Evolutionary conservation across 1,284 basidiomycete species (phyloP), one percentile per base, ranked within the genome.

Genomic region (Puccinia horiana): DNA sequence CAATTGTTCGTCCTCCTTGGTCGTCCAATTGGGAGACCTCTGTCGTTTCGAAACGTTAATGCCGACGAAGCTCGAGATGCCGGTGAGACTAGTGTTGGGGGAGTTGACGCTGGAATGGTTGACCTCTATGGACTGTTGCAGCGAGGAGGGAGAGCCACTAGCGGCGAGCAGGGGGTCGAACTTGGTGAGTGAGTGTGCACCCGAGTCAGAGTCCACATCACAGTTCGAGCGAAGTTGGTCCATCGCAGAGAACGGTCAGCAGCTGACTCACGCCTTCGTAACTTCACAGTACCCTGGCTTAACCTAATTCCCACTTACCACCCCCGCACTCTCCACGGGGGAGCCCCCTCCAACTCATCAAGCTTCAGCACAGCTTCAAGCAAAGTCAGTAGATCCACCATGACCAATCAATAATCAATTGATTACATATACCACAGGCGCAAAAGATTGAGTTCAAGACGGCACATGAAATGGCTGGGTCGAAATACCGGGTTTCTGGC

Each of bases 1-100:
- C 18, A 74, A 37, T 37, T 74, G 72, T 40, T 74, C 72, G 54
- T 74, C 72, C 72, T 74, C 72, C 72, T 74, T 74, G 47, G 54
- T 52, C 1, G 72, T 74, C 72, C 72, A 74, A 56, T 74, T 74
- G 47, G 72, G 72, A 18, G 72, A 74, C 29, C 72, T 26, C 44
- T 74, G 72, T 23, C 72, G 72, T 35, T 74, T 74, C 11, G 54
- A 74, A 35, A 56, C 72, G 32, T 44, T 74, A 49, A 74, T 74
- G n/a, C 49, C 47, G 29, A 56, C 47, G 49, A 74, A 56, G 49
- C 32, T 74, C 40, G 72, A 74, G 4, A 74, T 47, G 1, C 54
- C 72, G 49, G 29, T 74, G 49, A 56, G 54, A 42, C 49, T 52
- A 9, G 54, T 23, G 14, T 37, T 54, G 72, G 72, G 54, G 0